phyloP scores from a whole-genome alignment of 495 filamentous ascomycete genomes.

The Talaromyces adpressus region DNA sequence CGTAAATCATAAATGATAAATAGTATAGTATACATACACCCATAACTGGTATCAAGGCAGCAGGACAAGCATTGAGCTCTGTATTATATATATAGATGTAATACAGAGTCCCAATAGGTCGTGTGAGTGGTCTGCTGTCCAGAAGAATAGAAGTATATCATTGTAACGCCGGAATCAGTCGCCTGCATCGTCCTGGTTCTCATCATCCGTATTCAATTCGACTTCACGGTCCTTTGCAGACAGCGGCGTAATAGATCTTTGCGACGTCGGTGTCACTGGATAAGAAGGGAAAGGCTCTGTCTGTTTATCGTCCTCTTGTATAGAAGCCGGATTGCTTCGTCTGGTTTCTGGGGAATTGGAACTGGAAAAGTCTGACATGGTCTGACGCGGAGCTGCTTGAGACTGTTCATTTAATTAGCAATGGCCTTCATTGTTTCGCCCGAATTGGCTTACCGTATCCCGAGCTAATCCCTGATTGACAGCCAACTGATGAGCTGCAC shows the following conservation, averaged over 20 bases:
- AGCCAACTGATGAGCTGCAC: constrained; percentile 68
- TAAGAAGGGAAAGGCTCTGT: constrained; percentile 8
- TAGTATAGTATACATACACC: not conserved
- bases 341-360: not conserved
- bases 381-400: not conserved
- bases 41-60: not conserved
- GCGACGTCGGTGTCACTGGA: constrained; percentile 3
- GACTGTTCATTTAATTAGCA: not conserved
- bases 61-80: not conserved
- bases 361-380: not conserved
- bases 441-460: constrained; percentile 14
- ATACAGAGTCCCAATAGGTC: not conserved
- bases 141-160: no score
- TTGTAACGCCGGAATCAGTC: not conserved
- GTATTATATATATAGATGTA: not conserved
- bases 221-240: not conserved
- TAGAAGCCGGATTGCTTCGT: constrained; percentile 2
- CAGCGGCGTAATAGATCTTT: constrained; percentile 2
- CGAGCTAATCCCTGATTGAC: constrained; percentile 54
- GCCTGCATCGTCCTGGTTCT: not conserved
- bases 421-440: not conserved
- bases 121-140: no score
- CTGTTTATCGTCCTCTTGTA: constrained; percentile 1
- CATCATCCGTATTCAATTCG: not conserved
- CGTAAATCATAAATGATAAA: constrained; percentile 2